Base-by-base conservation (phyloP, 2,329 filamentous ascomycete species). In the Lecanicillium sp. region DNA sequence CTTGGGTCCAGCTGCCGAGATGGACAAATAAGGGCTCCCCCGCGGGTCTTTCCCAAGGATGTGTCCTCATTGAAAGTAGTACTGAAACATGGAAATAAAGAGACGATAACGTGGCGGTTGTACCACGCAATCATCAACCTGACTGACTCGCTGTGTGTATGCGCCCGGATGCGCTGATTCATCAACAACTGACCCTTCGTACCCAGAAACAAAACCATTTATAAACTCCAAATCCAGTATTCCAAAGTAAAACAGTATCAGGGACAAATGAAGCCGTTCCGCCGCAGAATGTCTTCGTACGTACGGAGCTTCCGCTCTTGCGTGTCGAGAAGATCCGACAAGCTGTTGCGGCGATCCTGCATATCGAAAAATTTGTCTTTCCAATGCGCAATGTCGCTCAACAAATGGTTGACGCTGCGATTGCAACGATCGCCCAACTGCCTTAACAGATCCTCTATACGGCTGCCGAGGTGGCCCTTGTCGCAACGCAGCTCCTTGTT, bases 401-500 rank as follows among this genome's bases (percentile, higher is more conserved):
- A 47, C 33, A 64, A 43, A 15, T 62, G 57, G 15, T 52, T 44
- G 4, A 63, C 44, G 15, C 61, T 55, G 12, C 44, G 54, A 43
- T 41, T 61, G 48, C 45, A 52, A 39, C 41, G 54, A 28, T 51
- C 49, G 20, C 58, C 55, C 3, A 58, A 25, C 29, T 62, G 56
- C 31, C 56, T 57, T 27, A 56, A 51, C 2, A 67, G 46, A 37
- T 61, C 53, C 25, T 54, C 50, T 17, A 66, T 40, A 20, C 60
- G 49, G 37, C 47, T 50, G 15, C 51, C 46, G 28, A 71, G 56
- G 14, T 53, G 49, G 8, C 51, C 49, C 38, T 61, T 64, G 29
- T 69, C 64, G 3, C 50, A 52, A 27, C 43, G 47, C 29, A 68
- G 50, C 4, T 47, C 44, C 29, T 57, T 50, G 42, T 60, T 62